Evolutionary conservation across 2,329 filamentous ascomycete species (phyloP).

Genomic region (Exophiala lecanii-corni): DNA sequence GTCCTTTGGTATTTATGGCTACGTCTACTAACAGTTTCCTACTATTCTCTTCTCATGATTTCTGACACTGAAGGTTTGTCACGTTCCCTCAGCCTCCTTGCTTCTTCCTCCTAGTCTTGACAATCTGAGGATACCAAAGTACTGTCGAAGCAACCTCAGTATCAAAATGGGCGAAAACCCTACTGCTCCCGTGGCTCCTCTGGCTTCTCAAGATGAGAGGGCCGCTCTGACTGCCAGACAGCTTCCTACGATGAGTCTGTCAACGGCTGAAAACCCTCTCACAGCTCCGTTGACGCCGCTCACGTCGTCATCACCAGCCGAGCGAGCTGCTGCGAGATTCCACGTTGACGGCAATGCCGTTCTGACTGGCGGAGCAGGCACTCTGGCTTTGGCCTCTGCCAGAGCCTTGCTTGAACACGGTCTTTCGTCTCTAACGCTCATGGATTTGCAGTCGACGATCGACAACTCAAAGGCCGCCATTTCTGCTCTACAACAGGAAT

Average conservation of each 20-base stretch:
- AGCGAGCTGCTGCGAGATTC: slow-evolving; percentile 31
- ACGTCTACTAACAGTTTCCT: too few species aligned
- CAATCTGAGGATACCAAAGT: too few species aligned
- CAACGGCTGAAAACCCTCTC: slow-evolving; percentile 22
- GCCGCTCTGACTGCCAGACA: slow-evolving; percentile 22
- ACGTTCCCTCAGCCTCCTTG: too few species aligned
- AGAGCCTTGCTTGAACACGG: slow-evolving; percentile 66
- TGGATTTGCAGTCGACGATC: slow-evolving; percentile 51
- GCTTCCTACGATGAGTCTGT: slow-evolving; percentile 27
- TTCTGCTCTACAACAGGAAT: slow-evolving; percentile 46
- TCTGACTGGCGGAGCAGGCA: slow-evolving; percentile 63
- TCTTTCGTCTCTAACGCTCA: slow-evolving; percentile 53
- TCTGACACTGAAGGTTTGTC: too few species aligned
- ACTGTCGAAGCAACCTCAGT: too few species aligned
- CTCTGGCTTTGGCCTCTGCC: slow-evolving; percentile 54
- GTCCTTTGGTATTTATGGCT: too few species aligned
- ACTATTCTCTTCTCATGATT: too few species aligned
- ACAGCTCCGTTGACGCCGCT: slow-evolving; percentile 30
- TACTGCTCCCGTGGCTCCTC: slow-evolving; percentile 8
- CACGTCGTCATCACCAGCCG: slow-evolving; percentile 23
- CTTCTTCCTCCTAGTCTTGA: too few species aligned
- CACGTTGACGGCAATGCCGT: slow-evolving; percentile 31
- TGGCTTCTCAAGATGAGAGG: slow-evolving; percentile 20
- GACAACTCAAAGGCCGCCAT: slow-evolving; percentile 39
- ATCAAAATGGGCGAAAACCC: slow-evolving; percentile 12